These are phyloP conservation scores for Arctium minus DNA, from an alignment of 129 eudicot species.

Conservation along the genomic window DNA sequence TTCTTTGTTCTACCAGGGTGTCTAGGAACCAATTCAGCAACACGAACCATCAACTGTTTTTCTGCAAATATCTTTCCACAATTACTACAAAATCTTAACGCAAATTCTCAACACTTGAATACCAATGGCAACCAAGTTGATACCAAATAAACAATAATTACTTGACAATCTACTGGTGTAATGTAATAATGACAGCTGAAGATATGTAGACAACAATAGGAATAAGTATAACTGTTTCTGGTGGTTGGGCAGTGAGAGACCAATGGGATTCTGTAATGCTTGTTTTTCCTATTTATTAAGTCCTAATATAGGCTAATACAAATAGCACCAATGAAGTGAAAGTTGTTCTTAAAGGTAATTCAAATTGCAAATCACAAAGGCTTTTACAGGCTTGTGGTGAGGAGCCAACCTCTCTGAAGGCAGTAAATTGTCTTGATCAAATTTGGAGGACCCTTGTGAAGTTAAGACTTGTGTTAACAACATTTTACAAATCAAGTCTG, in stretches of 20 bases:
- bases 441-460: not conserved
- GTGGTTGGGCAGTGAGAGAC: not conserved
- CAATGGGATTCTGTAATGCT: not conserved
- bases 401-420: not conserved
- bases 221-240: not conserved
- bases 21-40: constrained; percentile 85
- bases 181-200: not conserved
- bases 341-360: not conserved
- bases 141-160: not conserved
- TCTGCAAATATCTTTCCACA: constrained; percentile 42
- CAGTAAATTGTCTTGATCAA: not conserved
- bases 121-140: not conserved
- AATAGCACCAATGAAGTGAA: not conserved
- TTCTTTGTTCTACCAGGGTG: constrained; percentile 86
- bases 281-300: not conserved
- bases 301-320: too few relatives aligned
- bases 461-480: too few relatives aligned
- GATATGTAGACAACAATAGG: not conserved
- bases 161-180: not conserved
- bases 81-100: not conserved
- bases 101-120: not conserved
- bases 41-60: constrained; percentile 70
- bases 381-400: not conserved
- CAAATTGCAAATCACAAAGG: not conserved
- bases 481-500: too few relatives aligned